phyloP scores from a whole-genome alignment of 1,139 yeast genomes.

The Meyerozyma smithsonii region DNA sequence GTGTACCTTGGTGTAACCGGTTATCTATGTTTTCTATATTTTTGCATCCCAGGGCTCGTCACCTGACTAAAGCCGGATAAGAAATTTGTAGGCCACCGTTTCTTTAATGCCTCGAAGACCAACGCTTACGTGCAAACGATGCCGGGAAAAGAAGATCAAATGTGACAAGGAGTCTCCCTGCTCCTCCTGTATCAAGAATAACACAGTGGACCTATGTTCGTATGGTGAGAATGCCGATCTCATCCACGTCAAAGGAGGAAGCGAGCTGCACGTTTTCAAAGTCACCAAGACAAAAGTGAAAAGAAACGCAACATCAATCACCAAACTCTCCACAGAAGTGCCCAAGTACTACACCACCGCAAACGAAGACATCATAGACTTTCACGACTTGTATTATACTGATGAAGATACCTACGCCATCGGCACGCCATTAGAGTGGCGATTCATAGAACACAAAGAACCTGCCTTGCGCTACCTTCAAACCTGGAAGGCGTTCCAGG shows the following conservation, averaged over 20 bases:
- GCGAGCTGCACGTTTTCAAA: background rate
- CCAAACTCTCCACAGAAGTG: background rate
- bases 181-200: conserved; percentile 25
- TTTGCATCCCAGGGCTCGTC: background rate
- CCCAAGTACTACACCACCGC: background rate
- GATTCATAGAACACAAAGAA: background rate
- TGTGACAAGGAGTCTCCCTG: conserved; percentile 38
- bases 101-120: conserved; percentile 12
- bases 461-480: background rate
- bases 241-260: background rate
- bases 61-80: no score
- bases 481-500: background rate
- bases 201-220: background rate
- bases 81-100: background rate
- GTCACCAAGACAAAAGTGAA: background rate
- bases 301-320: no score
- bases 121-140: conserved; percentile 32
- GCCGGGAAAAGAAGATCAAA: conserved; percentile 31
- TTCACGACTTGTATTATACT: background rate
- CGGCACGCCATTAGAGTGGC: background rate
- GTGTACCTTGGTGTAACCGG: no score
- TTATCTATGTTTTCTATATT: background rate
- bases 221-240: background rate
- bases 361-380: background rate
- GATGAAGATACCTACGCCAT: background rate